phyloP scores from a whole-genome alignment of 2,329 filamentous ascomycete species.

The Talaromyces marneffei region DNA sequence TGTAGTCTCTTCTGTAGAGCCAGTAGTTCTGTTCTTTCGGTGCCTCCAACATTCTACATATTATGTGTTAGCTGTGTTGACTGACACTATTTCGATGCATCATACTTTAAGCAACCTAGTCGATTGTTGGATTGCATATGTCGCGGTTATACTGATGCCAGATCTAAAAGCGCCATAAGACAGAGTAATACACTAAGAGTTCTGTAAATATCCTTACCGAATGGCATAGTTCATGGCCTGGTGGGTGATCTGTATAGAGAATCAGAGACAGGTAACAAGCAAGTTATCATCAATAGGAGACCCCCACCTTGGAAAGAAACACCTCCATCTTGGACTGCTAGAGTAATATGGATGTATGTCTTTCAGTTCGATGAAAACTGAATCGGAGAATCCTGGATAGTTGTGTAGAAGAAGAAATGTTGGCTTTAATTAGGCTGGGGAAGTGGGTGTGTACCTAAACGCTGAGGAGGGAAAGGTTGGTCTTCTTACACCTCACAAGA shows the following conservation, averaged over 20 bases:
- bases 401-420: no score
- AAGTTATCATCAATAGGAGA: not conserved
- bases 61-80: not conserved
- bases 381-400: not conserved
- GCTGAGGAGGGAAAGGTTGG: not conserved
- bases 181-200: not conserved
- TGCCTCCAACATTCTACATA: conserved; percentile 61
- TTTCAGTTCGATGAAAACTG: not conserved
- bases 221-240: conserved; percentile 93
- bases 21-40: conserved; percentile 64
- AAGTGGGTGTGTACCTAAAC: not conserved
- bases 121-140: conserved; percentile 78
- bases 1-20: conserved; percentile 68
- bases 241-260: conserved; percentile 51
- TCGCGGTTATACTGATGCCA: conserved; percentile 77
- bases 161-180: conserved; percentile 45
- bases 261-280: not conserved
- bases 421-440: not conserved
- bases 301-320: conserved; percentile 53
- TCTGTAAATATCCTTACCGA: conserved; percentile 36
- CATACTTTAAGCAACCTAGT: conserved; percentile 64
- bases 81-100: not conserved
- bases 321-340: conserved; percentile 60
- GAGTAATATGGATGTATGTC: not conserved
- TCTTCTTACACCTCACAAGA: not conserved